Evolutionary conservation across 2,329 filamentous ascomycete species (phyloP), one percentile per base, ranked within the genome.

Genomic region (Dryadomyces quercivorus): DNA sequence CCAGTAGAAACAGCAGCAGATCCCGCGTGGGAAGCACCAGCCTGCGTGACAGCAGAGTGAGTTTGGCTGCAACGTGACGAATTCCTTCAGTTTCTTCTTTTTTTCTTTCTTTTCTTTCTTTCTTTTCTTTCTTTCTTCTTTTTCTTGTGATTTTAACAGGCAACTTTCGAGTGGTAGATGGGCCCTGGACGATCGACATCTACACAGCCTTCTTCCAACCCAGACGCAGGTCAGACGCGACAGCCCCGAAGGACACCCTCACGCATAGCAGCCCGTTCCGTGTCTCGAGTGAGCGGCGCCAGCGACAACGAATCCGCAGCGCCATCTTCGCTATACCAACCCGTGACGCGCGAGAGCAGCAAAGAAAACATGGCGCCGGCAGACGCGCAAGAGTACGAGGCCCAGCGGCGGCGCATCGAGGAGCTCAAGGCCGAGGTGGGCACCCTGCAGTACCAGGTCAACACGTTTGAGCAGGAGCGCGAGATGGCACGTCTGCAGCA

Each of bases 391-490:
- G 73, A 77, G 54, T 80, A 81, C 63, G 79, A 82, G 63, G 74
- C 72, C 48, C 79, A 78, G 63, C 72, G 75, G 50, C 75, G 71
- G 54, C 72, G 72, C 40, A 79, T 77, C 57, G 91, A 97, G 63
- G 85, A 91, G 59, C 76, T 97, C 26, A 91, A 92, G 64, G 88
- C 92, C 2, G 89, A 96, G 68, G 75, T 97, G 45, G 93, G 91
- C 58, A 88, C 89, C 0, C 73, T 96, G 51, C 85, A 84, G 58
- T 98, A 96, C 70, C 88, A 92, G 56, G 77, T 95, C 60, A 87
- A 90, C 63, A 92, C 87, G 18, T 73, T 88, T 53, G 91, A 92
- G 63, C 88, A 95, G 61, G 92, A 97, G 64, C 85, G 87, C 61
- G 89, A 95, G 56, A 79, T 96, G 62, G 75, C 83, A 50, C 77